Evolutionary conservation across 2,329 filamentous ascomycete genomes (phyloP), one percentile per base, ranked within the genome.

Genomic region (Fusarium pseudonygamai): DNA sequence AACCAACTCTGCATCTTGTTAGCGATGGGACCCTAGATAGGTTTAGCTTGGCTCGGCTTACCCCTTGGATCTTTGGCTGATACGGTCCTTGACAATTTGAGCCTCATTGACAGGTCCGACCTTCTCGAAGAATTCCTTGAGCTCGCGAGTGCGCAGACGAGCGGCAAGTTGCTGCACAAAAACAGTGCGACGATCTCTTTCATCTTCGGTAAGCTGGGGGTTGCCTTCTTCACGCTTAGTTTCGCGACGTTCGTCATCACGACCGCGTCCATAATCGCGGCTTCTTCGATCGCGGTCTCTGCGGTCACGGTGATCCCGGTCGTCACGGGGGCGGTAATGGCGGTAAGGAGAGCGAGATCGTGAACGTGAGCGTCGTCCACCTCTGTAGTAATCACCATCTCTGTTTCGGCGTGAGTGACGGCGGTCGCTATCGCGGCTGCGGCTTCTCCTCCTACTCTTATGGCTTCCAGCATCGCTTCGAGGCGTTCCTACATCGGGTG

Each of bases 81-180:
- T 95, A 72, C 96, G 91, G 79, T 99, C 96, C 84, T 98, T 98
- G 60, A 99, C 96, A 79, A 99, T 99, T 85, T 98, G 96, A 57
- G 96, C 96, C 82, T 98, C 96, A 78, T 96, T 97, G 62, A 99
- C 96, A 43, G 93, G 92, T 72, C 96, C 96, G 78, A 96, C 93
- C 84, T 96, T 95, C 82, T 97, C 94, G 80, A 99, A 99, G 83
- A 99, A 99, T 71, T 92, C 90, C 82, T 97, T 96, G 73, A 99
- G 88, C 83, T 98, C 95, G 79, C 94, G 95, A 63, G 94, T 97
- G 77, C 96, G 92, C 74, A 98, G 89, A 80, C 96, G 93, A 76
- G 95, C 95, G 76, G 96, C 96, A 80, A 99, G 92, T 84, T 99
- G 96, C 86, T 99, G 96, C 62, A 99, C 96, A 81, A 99, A 99